A percentile compares a stretch with the other conserved stretches of the same genome.
Conservation (phyloP, 805 yeast species). For the Kluyveromyces lactis region DNA sequence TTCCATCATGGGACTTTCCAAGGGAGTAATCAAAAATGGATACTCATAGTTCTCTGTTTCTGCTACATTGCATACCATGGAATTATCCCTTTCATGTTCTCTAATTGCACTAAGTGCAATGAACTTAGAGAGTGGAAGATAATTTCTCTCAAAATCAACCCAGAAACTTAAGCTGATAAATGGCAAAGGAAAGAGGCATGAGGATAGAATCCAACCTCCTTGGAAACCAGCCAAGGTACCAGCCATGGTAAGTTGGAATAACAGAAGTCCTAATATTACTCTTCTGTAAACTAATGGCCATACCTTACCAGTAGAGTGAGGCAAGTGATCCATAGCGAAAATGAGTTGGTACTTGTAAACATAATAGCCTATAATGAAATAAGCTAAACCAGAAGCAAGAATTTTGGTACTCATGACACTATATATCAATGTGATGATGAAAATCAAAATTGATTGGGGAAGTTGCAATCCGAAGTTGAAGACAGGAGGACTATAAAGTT, state of each 20-base stretch:
- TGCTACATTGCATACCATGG: constrained; percentile 13
- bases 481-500: constrained; percentile 77
- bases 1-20: constrained; percentile 84
- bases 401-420: constrained; percentile 87
- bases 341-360: constrained; percentile 87
- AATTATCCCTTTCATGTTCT: constrained; percentile 31
- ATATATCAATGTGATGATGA: constrained; percentile 78
- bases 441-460: constrained; percentile 84
- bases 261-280: constrained; percentile 65
- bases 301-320: constrained; percentile 92
- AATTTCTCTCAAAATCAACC: constrained; percentile 76
- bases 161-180: constrained; percentile 53
- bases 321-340: constrained; percentile 89
- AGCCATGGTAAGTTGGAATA: constrained; percentile 88
- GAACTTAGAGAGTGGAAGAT: constrained; percentile 71
- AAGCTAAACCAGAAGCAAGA: constrained; percentile 71
- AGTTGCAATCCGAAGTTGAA: constrained; percentile 86
- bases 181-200: constrained; percentile 70
- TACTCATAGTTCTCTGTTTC: constrained; percentile 56
- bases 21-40: constrained; percentile 57
- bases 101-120: constrained; percentile 81
- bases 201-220: constrained; percentile 68
- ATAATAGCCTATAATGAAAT: constrained; percentile 77
- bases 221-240: constrained; percentile 77
- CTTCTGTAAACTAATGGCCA: constrained; percentile 90